These are phyloP conservation scores for Ganoderma multipileum DNA, from an alignment of 1,284 basidiomycete genomes.

Conservation along the genomic window DNA sequence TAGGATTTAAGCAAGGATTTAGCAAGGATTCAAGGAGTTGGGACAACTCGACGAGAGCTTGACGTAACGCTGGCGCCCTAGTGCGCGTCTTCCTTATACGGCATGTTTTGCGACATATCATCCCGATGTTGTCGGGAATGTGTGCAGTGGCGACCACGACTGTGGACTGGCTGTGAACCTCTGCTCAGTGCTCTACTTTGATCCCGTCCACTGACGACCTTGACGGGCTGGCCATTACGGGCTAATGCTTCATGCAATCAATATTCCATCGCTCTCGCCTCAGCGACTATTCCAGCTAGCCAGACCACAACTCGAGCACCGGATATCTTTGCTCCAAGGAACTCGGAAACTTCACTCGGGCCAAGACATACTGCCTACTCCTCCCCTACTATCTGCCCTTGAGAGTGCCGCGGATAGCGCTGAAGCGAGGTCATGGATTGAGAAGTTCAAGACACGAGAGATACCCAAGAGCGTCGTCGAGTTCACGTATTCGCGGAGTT, in stretches of 20 bases:
- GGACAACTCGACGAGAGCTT: neutral
- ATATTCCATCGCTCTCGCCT: neutral
- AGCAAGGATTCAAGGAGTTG: no score
- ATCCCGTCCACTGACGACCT: neutral
- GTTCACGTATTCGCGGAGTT: slow-evolving; percentile 73
- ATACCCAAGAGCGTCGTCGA: slow-evolving; percentile 62
- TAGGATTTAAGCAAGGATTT: neutral
- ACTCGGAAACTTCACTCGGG: slow-evolving; percentile 12
- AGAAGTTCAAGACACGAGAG: slow-evolving; percentile 47
- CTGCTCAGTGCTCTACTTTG: neutral
- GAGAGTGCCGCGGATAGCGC: slow-evolving; percentile 48
- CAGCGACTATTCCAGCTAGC: neutral
- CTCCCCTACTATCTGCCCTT: slow-evolving; percentile 44
- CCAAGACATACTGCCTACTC: slow-evolving; percentile 37
- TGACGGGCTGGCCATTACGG: no score
- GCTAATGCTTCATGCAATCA: neutral
- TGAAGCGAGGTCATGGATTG: slow-evolving; percentile 59
- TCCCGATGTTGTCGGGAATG: neutral
- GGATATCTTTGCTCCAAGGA: neutral
- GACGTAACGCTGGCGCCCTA: neutral
- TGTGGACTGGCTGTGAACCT: no score
- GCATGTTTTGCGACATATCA: neutral
- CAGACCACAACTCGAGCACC: neutral
- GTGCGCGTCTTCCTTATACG: neutral
- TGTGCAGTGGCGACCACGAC: neutral